These are phyloP conservation scores for Hordeum marinum DNA, from an alignment of 176 grass and related monocot genomes.

Conservation along the genomic window DNA sequence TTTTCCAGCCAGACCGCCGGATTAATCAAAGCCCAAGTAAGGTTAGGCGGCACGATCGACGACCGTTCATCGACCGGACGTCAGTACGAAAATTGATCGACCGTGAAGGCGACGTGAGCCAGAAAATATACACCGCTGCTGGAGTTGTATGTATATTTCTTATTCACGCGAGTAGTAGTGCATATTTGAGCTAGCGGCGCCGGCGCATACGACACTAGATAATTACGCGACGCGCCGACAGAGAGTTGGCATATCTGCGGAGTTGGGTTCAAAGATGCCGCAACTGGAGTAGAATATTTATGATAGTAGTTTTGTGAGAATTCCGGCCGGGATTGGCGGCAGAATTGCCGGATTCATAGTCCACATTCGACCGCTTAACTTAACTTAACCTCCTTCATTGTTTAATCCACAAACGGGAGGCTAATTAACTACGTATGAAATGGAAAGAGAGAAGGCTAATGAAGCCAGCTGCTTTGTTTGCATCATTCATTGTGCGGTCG, in stretches of 20 bases:
- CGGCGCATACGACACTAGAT: background rate
- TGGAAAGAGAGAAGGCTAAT: too few relatives aligned
- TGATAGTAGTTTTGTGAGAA: too few relatives aligned
- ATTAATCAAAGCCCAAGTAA: background rate
- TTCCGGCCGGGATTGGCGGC: background rate
- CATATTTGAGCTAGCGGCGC: background rate
- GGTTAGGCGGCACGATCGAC: background rate
- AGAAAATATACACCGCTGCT: background rate
- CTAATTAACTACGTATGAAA: too few relatives aligned
- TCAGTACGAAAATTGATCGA: background rate
- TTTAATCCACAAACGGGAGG: background rate
- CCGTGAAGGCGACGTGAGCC: background rate
- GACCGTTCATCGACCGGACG: background rate
- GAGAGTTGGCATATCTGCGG: too few relatives aligned
- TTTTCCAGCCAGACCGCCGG: background rate
- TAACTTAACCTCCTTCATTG: background rate
- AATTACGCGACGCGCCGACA: background rate
- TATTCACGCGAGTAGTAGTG: background rate
- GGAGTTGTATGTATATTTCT: too few relatives aligned
- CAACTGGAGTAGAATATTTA: too few relatives aligned
- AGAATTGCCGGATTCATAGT: background rate
- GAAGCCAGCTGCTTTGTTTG: background rate
- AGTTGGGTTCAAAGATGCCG: background rate
- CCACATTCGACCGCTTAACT: background rate
- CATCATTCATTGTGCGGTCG: background rate